phyloP scores from a whole-genome alignment of 2,329 filamentous ascomycete species.

The Thyridium curvatum region DNA sequence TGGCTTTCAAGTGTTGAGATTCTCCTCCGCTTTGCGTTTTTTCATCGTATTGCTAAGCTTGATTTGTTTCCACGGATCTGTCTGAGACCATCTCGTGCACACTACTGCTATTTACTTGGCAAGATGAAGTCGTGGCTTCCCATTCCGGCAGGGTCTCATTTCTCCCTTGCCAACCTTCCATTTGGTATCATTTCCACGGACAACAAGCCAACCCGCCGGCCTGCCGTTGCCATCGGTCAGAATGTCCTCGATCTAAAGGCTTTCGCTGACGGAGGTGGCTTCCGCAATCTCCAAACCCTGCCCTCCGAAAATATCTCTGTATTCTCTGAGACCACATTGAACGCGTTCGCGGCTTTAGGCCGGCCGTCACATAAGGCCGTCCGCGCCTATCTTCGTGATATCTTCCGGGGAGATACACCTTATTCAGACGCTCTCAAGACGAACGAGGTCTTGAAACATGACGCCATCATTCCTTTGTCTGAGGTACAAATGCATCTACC shows the following conservation, averaged over 20 bases:
- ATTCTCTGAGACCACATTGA: conserved; percentile 49
- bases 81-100: too few relatives aligned
- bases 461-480: conserved; percentile 19
- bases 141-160: conserved; percentile 35
- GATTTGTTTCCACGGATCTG: too few relatives aligned
- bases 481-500: conserved; percentile 65
- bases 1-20: too few relatives aligned
- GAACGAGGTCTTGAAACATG: conserved; percentile 21
- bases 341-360: conserved; percentile 66
- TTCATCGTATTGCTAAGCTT: too few relatives aligned
- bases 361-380: conserved; percentile 63
- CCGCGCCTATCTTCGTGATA: conserved; percentile 61
- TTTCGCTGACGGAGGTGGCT: conserved; percentile 44
- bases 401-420: conserved; percentile 48
- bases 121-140: conserved; percentile 25
- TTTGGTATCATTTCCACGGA: conserved; percentile 73
- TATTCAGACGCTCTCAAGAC: conserved; percentile 24
- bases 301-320: conserved; percentile 9
- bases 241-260: conserved; percentile 63
- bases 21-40: too few relatives aligned
- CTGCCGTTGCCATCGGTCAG: conserved; percentile 67
- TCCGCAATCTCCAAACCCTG: conserved; percentile 14
- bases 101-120: too few relatives aligned
- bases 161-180: conserved; percentile 75
- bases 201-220: conserved; percentile 47